Base-by-base conservation (phyloP, 2,329 filamentous ascomycete genomes). In the Cadophora malorum region DNA sequence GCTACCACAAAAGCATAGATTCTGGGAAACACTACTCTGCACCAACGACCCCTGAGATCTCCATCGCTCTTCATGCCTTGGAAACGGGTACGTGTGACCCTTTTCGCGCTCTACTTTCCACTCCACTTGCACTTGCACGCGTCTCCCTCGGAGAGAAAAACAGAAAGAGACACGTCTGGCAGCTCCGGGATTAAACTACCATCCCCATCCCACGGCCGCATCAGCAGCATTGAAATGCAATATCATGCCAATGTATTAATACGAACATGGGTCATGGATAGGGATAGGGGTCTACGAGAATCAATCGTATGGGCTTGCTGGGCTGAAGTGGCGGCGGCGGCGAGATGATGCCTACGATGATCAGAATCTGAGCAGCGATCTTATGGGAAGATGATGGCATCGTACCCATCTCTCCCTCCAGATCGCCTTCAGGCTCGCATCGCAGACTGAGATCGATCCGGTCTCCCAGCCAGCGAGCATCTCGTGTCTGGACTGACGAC, bases 271-370 rank as follows among this genome's bases (percentile, higher is more conserved):
- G 50, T 25, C 66, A 60, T 60, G 69, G 67, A 62, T 68, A 49
- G 1, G 45, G 63, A 59, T 41, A 58, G 52, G 31, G 47, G 21
- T 61, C 50, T 50, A 25, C 28, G 65, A 60, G 31, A 61, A 59
- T 67, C 65, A 59, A 63, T 64, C 53, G 63, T 49, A 19, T 41
- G 35, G 28, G 47, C 61, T 47, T 16, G 41, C 16, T 16, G 41
- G 12, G 16, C 41, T 19, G 41, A 16, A 47, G 14, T 16, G 23
- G n/a, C 19, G 25, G 21, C 28, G 35, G 12, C 35, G 28, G 60
- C 60, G 16, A 50, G 10, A 64, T 66, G 59, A 69, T 70, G 67
- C 60, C 64, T 47, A 70, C 69, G 65, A 64, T 63, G 67, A 71
- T 73, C 55, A n/a, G 52, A 55, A 55, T 31, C 52, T 33, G 28